These are phyloP conservation scores for Mortierella sp. DNA, from an alignment of 371 early-diverging fungal genomes.

Conservation along the genomic window DNA sequence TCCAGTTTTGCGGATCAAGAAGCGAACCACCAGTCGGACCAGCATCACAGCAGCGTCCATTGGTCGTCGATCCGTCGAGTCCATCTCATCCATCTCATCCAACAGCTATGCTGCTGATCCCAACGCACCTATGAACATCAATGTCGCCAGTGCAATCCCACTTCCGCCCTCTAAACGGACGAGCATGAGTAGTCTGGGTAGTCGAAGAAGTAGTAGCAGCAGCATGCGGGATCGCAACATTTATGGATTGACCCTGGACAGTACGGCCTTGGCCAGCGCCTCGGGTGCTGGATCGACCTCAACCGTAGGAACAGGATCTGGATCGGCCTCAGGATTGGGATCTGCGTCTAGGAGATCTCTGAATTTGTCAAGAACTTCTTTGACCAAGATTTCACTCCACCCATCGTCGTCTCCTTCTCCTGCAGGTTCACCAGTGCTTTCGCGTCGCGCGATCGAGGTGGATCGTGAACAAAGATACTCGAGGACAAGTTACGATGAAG, in stretches of 20 bases:
- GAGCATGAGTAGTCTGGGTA: constrained; percentile 41
- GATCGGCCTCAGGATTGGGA: constrained; percentile 6
- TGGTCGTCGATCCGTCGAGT: constrained; percentile 34
- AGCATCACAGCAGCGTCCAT: constrained; percentile 47
- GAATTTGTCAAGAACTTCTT: constrained; percentile 18
- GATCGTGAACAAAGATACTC: constrained; percentile 14
- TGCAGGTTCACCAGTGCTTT: constrained; percentile 18
- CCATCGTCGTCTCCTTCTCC: constrained; percentile 33
- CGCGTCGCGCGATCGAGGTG: constrained; percentile 40
- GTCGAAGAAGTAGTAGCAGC: constrained; percentile 48
- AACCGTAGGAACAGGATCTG: too few relatives aligned
- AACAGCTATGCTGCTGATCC: too few relatives aligned
- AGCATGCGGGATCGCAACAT: constrained; percentile 53
- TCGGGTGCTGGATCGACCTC: too few relatives aligned
- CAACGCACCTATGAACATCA: too few relatives aligned
- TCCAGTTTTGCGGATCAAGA: constrained; percentile 21
- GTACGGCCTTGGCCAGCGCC: constrained; percentile 2
- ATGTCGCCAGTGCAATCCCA: background rate
- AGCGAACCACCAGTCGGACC: constrained; percentile 47
- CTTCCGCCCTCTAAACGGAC: constrained; percentile 29
- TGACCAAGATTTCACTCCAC: constrained; percentile 12
- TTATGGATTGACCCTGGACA: constrained; percentile 40
- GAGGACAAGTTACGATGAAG: constrained; percentile 18
- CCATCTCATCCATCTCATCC: background rate
- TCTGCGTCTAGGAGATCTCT: constrained; percentile 38